Percentiles rank a stretch among this genome's conserved stretches.
Conservation (phyloP, 2,329 filamentous ascomycete genomes). For the Epichloe amarillans region DNA sequence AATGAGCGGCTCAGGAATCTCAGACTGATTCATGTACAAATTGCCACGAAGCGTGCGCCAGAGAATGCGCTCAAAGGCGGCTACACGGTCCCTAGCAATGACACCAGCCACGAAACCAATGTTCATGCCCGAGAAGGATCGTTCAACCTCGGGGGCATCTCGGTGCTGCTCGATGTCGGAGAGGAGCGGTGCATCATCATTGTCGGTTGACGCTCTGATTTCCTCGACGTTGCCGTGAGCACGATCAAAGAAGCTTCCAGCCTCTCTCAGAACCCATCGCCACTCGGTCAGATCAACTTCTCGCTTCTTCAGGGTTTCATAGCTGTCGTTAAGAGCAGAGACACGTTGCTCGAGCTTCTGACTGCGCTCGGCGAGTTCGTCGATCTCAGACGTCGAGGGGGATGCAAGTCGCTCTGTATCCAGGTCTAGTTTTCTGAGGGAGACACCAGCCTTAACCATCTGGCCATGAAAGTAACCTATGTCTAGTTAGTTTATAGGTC, state of each 20-base stretch:
- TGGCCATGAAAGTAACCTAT: conserved; percentile 85
- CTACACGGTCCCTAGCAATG: conserved; percentile 83
- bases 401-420: conserved; percentile 77
- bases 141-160: conserved; percentile 55
- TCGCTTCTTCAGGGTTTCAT: conserved; percentile 94
- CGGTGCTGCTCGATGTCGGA: conserved; percentile 82
- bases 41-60: conserved; percentile 97
- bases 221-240: conserved; percentile 95
- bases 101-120: conserved; percentile 97
- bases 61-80: conserved; percentile 89
- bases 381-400: conserved; percentile 87
- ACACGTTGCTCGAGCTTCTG: conserved; percentile 87
- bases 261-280: conserved; percentile 94
- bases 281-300: conserved; percentile 96
- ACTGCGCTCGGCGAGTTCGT: conserved; percentile 84
- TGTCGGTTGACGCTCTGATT: conserved; percentile 78
- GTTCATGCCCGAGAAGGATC: conserved; percentile 93
- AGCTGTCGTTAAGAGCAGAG: conserved; percentile 88
- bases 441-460: conserved; percentile 85
- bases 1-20: conserved; percentile 86
- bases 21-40: conserved; percentile 99
- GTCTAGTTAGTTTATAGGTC: conserved; percentile 16
- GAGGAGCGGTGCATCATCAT: conserved; percentile 86
- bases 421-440: conserved; percentile 80
- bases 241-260: conserved; percentile 92